These are phyloP conservation scores for Pterocarpus macrocarpus DNA, from an alignment of 306 rosid species.

Conservation along the genomic window DNA sequence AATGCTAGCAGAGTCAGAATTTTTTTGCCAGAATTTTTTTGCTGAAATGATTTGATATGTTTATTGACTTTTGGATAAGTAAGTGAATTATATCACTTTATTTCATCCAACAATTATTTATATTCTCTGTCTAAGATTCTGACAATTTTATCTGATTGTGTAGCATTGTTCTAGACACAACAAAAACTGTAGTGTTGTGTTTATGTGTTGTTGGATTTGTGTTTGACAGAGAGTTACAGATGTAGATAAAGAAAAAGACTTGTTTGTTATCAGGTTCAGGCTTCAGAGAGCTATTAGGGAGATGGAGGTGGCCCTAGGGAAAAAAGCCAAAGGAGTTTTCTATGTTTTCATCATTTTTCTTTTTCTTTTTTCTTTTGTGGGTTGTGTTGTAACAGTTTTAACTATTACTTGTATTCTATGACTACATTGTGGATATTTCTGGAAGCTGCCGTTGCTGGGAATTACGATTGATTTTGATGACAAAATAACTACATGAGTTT, in stretches of 20 bases:
- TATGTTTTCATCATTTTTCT: background rate
- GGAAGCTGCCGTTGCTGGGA: background rate
- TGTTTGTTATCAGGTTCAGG: background rate
- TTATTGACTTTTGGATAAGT: too few relatives aligned
- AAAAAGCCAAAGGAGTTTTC: background rate
- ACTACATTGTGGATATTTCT: background rate
- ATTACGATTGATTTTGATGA: background rate
- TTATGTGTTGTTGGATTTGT: background rate
- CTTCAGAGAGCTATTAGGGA: slow-evolving; percentile 29
- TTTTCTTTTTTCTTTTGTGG: slow-evolving; percentile 13
- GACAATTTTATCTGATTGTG: too few relatives aligned
- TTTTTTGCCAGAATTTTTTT: too few relatives aligned
- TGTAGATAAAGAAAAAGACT: slow-evolving; percentile 15
- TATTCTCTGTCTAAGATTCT: too few relatives aligned
- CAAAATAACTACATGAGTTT: too few relatives aligned
- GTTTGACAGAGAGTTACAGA: background rate
- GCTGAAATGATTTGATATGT: too few relatives aligned
- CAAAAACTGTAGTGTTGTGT: too few relatives aligned
- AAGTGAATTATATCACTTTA: too few relatives aligned
- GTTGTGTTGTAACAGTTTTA: background rate
- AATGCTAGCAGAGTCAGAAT: background rate
- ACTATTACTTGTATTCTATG: background rate
- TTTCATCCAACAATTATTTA: too few relatives aligned
- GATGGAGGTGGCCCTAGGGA: background rate
- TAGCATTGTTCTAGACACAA: too few relatives aligned